A percentile compares a stretch with the other conserved stretches of the same genome.
phyloP scores from a whole-genome alignment of 306 rosid species.

The Clitoria ternatea region DNA sequence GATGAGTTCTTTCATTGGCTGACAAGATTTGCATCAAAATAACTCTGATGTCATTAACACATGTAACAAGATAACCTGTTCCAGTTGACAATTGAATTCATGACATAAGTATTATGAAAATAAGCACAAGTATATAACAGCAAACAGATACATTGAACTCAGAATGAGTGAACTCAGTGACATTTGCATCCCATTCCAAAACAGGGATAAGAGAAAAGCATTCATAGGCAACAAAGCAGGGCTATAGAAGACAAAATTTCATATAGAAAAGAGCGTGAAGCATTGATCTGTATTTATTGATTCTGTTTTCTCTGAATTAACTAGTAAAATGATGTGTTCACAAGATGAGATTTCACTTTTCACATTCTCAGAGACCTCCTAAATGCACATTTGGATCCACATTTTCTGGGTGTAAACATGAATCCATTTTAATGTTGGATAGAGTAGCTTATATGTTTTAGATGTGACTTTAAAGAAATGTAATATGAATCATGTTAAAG shows the following conservation, averaged over 20 bases:
- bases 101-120: constrained; percentile 14
- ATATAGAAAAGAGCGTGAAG: not conserved
- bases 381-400: too few species aligned
- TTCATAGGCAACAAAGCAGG: constrained; percentile 3
- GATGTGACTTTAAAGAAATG: too few species aligned
- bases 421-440: too few species aligned
- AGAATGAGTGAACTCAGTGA: not conserved
- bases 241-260: constrained; percentile 7
- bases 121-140: constrained; percentile 2
- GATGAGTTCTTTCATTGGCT: constrained; percentile 35
- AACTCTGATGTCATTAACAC: constrained; percentile 62
- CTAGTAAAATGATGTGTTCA: not conserved
- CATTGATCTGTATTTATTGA: not conserved
- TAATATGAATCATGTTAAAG: too few species aligned
- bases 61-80: constrained; percentile 71
- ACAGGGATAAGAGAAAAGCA: not conserved
- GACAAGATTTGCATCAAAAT: constrained; percentile 44
- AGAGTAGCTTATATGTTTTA: too few species aligned
- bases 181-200: constrained; percentile 13
- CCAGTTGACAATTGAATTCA: constrained; percentile 30
- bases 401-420: too few species aligned
- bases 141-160: constrained; percentile 6
- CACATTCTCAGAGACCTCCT: not conserved
- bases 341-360: not conserved
- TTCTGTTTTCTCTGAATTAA: constrained; percentile 7